A percentile compares a stretch with the other conserved stretches of the same genome.
These are phyloP conservation scores for Phytophthora capsici DNA, from an alignment of 352 stramenopile genomes.

Conservation along the genomic window DNA sequence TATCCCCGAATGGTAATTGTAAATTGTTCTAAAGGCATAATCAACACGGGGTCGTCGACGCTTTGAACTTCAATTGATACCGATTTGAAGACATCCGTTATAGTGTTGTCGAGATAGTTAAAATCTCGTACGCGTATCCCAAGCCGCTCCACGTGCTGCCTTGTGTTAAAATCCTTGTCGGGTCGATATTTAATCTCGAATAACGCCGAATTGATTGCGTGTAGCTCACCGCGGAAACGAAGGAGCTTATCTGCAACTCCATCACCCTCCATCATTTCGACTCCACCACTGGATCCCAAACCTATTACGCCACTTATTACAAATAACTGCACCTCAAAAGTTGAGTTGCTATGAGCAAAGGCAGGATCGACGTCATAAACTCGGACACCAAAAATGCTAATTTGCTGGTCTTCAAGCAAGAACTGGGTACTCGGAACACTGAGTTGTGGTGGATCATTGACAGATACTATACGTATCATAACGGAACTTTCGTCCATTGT, in stretches of 20 bases:
- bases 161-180: slow-evolving; percentile 77
- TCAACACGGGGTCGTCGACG: slow-evolving; percentile 48
- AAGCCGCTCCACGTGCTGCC: slow-evolving; percentile 64
- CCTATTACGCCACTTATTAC: slow-evolving; percentile 57
- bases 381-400: slow-evolving; percentile 72
- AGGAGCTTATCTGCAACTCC: slow-evolving; percentile 57
- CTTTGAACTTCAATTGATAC: slow-evolving; percentile 58
- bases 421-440: slow-evolving; percentile 55
- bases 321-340: slow-evolving; percentile 70
- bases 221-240: slow-evolving; percentile 58
- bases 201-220: slow-evolving; percentile 66
- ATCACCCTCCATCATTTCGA: slow-evolving; percentile 64
- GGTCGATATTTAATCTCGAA: slow-evolving; percentile 80
- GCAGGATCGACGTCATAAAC: slow-evolving; percentile 65
- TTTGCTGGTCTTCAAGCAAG: slow-evolving; percentile 64
- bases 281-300: slow-evolving; percentile 29
- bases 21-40: slow-evolving; percentile 45
- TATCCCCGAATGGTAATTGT: slow-evolving; percentile 53
- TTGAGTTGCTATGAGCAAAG: slow-evolving; percentile 34
- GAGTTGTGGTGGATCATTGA: slow-evolving; percentile 70
- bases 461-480: slow-evolving; percentile 49
- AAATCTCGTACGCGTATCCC: slow-evolving; percentile 62
- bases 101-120: slow-evolving; percentile 60
- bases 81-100: slow-evolving; percentile 45
- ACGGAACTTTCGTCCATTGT: slow-evolving; percentile 47